Conservation (phyloP, 352 stramenopile species). For the Pythium vanterpoolii region DNA sequence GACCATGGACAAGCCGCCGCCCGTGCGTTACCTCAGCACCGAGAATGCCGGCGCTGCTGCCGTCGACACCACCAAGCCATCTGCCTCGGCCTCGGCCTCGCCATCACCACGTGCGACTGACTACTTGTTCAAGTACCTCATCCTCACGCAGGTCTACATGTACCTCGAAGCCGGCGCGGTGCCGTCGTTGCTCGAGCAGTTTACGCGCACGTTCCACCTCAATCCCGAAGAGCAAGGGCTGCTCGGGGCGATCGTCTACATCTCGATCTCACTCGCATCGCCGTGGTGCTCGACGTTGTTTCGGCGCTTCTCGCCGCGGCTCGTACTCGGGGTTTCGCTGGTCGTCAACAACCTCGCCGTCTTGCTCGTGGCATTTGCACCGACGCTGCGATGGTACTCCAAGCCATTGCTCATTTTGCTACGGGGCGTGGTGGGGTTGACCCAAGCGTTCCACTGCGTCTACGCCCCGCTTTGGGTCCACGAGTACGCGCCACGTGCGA, state of each 20-base stretch:
- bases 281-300: slow-evolving; percentile 78
- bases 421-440: slow-evolving; percentile 73
- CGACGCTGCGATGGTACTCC: slow-evolving; percentile 60
- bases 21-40: too few species aligned
- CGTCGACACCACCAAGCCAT: neutral
- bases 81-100: neutral
- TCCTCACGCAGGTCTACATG: slow-evolving; percentile 78
- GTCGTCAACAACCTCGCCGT: slow-evolving; percentile 74
- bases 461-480: slow-evolving; percentile 87
- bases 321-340: slow-evolving; percentile 69
- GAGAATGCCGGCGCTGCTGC: slow-evolving; percentile 10
- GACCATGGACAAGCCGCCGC: too few species aligned
- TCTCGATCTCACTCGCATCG: slow-evolving; percentile 66
- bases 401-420: slow-evolving; percentile 73
- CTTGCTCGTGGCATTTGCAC: slow-evolving; percentile 67
- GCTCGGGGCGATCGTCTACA: slow-evolving; percentile 76
- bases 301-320: slow-evolving; percentile 59
- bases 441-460: slow-evolving; percentile 78
- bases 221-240: slow-evolving; percentile 72
- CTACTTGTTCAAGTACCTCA: slow-evolving; percentile 87
- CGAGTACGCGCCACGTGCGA: slow-evolving; percentile 72
- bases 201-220: slow-evolving; percentile 64
- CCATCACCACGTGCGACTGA: slow-evolving; percentile 22
- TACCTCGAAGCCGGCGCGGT: slow-evolving; percentile 83
- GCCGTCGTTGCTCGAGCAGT: slow-evolving; percentile 74